These are phyloP conservation scores for Periconia sp. DNA, from an alignment of 2,329 filamentous ascomycete genomes.

Conservation along the genomic window DNA sequence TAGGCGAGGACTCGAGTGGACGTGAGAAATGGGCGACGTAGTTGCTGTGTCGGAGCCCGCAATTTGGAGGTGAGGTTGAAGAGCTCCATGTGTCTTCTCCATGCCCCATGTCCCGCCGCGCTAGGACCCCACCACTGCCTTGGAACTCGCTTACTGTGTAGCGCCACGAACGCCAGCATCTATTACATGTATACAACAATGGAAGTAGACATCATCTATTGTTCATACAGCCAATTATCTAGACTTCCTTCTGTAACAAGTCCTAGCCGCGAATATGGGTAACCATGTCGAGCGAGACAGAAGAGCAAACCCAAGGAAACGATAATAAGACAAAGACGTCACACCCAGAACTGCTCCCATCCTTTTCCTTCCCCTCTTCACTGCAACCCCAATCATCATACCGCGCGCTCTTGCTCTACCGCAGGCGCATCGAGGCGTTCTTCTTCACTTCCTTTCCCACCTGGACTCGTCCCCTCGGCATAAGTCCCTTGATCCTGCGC, in stretches of 20 bases:
- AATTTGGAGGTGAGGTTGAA: constrained; percentile 28
- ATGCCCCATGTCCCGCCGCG: neutral
- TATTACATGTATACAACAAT: too few relatives aligned
- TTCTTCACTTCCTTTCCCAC: constrained; percentile 24
- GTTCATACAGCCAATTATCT: too few relatives aligned
- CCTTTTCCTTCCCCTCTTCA: neutral
- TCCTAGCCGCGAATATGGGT: too few relatives aligned
- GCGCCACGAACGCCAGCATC: constrained; percentile 6
- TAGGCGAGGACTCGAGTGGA: constrained; percentile 9
- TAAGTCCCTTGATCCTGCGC: constrained; percentile 11
- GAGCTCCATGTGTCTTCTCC: constrained; percentile 41
- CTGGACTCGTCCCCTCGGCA: constrained; percentile 19
- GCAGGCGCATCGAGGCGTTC: constrained; percentile 4
- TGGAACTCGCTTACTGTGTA: neutral
- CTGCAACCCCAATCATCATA: neutral
- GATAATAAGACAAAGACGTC: too few relatives aligned
- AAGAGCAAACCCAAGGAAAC: too few relatives aligned
- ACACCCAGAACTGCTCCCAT: too few relatives aligned
- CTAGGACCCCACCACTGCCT: constrained; percentile 15
- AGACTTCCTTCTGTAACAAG: too few relatives aligned
- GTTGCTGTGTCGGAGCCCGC: neutral
- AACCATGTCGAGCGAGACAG: too few relatives aligned
- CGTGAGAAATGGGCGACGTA: constrained; percentile 7
- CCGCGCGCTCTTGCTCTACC: too few relatives aligned
- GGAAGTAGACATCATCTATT: too few relatives aligned